Base-by-base conservation (phyloP, 2,329 filamentous ascomycete species). In the Leptographium flavum region DNA sequence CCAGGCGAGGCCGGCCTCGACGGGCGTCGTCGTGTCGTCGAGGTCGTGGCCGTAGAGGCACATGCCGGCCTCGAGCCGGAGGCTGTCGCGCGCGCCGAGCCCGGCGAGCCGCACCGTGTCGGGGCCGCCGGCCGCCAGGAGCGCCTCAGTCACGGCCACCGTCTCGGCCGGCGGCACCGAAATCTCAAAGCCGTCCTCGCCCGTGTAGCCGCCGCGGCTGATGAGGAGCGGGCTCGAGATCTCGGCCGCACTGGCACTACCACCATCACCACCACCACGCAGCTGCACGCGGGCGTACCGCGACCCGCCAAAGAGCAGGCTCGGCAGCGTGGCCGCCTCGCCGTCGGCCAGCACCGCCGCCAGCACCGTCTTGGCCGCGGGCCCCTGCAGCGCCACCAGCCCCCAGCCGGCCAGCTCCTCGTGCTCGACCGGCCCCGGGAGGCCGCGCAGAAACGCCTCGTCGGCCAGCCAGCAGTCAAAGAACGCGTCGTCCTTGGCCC, bases 31-130 rank as follows among this genome's bases (percentile, higher is more conserved):
- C n/a, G 63, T 62, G 59, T 94, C 90, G 60, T 93, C 80, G 32
- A 98, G 75, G 62, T 98, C 92, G 65, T 96, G 87, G n/a, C 92
- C 92, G 66, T 98, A 98, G n/a, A 98, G 74, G 63, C 92, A 98
- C 90, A 98, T 94, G 49, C 92, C 92, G 0, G 92, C 92, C 67
- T 98, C 92, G 27, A 98, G 78, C 39, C 92, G 81, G 48, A 98
- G 76, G 50, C 83, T 93, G 63, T 98, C 92, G 52, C 92, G 78
- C 3, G 92, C 87, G 10, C 88, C 92, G 0, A 98, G 74, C 3
- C 92, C 92, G 2, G 90, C 87, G 39, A 94, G 74, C 57, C 83
- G 81, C 15, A 94, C 69, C 43, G 63, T 65, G 50, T 73, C 70
- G 3, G 70, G 63, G 11, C 79, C 76, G 23, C 80, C 80, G 28